These are phyloP conservation scores for Aspergillus campestris DNA, from an alignment of 495 filamentous ascomycete genomes.

Conservation along the genomic window DNA sequence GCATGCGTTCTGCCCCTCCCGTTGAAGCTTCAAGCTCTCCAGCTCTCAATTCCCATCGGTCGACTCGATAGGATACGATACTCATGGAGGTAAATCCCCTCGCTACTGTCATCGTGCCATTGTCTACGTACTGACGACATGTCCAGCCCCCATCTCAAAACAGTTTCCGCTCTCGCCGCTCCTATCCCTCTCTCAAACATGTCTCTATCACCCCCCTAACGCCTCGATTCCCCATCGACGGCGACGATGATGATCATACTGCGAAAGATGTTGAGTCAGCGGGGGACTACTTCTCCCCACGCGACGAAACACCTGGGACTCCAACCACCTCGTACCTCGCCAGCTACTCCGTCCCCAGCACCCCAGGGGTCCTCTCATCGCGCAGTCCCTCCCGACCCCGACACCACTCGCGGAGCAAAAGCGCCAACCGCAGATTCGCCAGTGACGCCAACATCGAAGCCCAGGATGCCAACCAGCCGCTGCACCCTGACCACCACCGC, in stretches of 20 bases:
- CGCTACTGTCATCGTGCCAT: no score
- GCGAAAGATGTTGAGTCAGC: constrained; percentile 8
- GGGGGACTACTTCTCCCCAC: constrained; percentile 27
- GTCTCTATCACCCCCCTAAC: constrained; percentile 58
- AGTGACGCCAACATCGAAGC: constrained; percentile 32
- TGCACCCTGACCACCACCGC: constrained; percentile 18
- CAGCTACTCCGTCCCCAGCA: constrained; percentile 37
- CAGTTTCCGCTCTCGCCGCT: constrained; percentile 35
- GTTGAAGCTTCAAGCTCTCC: no score
- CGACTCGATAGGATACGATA: no score
- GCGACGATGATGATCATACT: constrained; percentile 21
- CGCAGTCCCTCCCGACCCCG: constrained; percentile 37
- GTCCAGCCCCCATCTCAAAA: constrained; percentile 6
- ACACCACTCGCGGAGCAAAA: constrained; percentile 30
- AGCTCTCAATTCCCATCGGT: no score
- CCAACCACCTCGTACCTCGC: constrained; percentile 33
- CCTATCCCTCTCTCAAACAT: constrained; percentile 39
- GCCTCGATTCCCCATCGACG: constrained; percentile 54
- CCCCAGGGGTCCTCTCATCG: constrained; percentile 38
- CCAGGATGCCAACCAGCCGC: constrained; percentile 14
- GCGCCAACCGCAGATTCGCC: constrained; percentile 22
- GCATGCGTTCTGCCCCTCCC: not conserved
- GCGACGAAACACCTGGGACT: constrained; percentile 8
- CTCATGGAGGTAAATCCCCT: constrained; percentile 1
- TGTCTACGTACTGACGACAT: constrained; percentile 11